Percentiles rank a stretch among this genome's conserved stretches.
Conservation (phyloP, 257 asterid genomes). For the Ilex asprella region DNA sequence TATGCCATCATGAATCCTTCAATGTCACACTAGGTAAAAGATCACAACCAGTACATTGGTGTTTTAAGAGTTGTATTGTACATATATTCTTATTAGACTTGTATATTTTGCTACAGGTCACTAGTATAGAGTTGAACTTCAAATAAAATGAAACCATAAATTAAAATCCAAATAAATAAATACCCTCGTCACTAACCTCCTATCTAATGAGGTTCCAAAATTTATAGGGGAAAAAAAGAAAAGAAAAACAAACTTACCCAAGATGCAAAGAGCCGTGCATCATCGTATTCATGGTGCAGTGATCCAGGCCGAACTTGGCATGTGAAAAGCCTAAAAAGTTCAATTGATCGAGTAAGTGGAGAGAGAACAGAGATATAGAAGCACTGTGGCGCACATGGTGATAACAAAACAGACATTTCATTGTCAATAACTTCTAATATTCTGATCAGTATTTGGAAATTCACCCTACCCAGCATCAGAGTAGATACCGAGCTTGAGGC, state of each 20-base stretch:
- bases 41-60: too few species aligned
- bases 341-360: conserved; percentile 16
- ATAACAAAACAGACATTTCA: conserved; percentile 7
- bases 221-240: neutral
- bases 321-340: conserved; percentile 52
- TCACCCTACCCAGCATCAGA: conserved; percentile 94
- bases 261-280: conserved; percentile 76
- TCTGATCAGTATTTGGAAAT: conserved; percentile 14
- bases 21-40: too few species aligned
- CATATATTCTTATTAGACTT: too few species aligned
- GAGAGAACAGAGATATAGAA: conserved; percentile 11
- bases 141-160: too few species aligned
- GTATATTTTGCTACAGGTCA: too few species aligned
- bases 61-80: too few species aligned
- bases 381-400: neutral
- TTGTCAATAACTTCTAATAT: conserved; percentile 1
- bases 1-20: too few species aligned
- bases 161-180: too few species aligned
- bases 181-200: neutral
- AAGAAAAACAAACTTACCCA: conserved; percentile 62
- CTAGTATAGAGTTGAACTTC: too few species aligned
- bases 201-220: too few species aligned
- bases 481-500: conserved; percentile 90
- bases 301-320: conserved; percentile 96
- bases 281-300: conserved; percentile 71